Percentiles rank a stretch among this genome's conserved stretches.
Conservation (phyloP, 306 rosid species). For the Cajanus cajan region DNA sequence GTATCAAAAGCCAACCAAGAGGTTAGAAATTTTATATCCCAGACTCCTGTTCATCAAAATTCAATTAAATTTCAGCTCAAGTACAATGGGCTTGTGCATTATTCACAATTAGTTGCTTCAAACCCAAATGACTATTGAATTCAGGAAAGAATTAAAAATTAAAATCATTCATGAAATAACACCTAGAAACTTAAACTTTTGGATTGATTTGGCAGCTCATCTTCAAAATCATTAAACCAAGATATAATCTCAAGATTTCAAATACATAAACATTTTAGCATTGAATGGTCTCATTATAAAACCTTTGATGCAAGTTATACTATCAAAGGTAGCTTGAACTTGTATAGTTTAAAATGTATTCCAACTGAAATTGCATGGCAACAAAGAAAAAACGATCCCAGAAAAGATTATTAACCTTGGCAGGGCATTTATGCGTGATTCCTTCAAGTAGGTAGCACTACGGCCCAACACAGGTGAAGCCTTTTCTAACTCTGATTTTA, state of each 20-base stretch:
- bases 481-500: slow-evolving; percentile 96
- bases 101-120: background rate
- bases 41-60: background rate
- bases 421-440: slow-evolving; percentile 87
- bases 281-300: background rate
- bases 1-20: background rate
- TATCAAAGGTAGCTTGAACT: background rate
- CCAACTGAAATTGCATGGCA: background rate
- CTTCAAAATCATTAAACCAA: background rate
- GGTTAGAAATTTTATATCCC: background rate
- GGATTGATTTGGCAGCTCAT: background rate
- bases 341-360: background rate
- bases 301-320: background rate
- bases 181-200: background rate
- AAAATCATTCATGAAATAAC: background rate
- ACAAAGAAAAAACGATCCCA: background rate
- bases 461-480: slow-evolving; percentile 88
- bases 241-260: background rate
- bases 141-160: background rate
- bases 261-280: background rate
- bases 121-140: background rate
- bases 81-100: background rate
- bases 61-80: background rate
- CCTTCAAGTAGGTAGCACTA: slow-evolving; percentile 83
- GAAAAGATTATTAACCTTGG: slow-evolving; percentile 57